Evolutionary conservation across 1,139 yeast genomes (phyloP).

Genomic region (Zygosaccharomyces pseudobailii): DNA sequence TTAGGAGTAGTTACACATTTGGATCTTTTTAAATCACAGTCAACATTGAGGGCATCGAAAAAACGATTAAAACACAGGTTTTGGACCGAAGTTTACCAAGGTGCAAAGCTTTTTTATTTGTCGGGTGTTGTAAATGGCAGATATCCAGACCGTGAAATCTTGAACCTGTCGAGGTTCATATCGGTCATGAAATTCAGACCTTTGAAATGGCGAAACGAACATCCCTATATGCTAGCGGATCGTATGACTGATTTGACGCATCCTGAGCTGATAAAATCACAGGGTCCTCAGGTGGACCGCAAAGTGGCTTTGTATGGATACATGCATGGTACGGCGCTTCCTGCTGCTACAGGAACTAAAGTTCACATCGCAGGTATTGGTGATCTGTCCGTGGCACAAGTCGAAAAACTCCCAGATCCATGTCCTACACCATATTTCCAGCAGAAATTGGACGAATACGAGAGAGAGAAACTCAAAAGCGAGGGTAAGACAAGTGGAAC

Average conservation of each 20-base stretch:
- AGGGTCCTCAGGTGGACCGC: conserved; percentile 79
- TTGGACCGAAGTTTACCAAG: conserved; percentile 99
- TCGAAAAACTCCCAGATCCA: conserved; percentile 94
- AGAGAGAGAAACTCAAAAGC: conserved; percentile 55
- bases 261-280: conserved; percentile 66
- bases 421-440: conserved; percentile 96
- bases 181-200: conserved; percentile 98
- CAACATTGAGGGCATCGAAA: conserved; percentile 87
- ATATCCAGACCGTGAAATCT: conserved; percentile 93
- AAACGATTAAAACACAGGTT: conserved; percentile 89
- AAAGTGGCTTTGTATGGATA: conserved; percentile 91
- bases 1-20: conserved; percentile 94
- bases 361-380: conserved; percentile 97
- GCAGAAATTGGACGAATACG: conserved; percentile 75
- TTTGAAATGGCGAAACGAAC: conserved; percentile 97
- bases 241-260: conserved; percentile 94
- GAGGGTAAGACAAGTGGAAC: conserved; percentile 44
- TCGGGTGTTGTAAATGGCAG: conserved; percentile 97
- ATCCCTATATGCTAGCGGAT: conserved; percentile 88
- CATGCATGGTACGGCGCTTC: conserved; percentile 87
- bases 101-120: conserved; percentile 90
- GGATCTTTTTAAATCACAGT: conserved; percentile 85
- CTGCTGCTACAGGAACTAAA: conserved; percentile 59
- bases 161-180: conserved; percentile 86
- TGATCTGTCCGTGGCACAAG: conserved; percentile 67